Conservation (phyloP, 495 filamentous ascomycete genomes). For the Penicillium canariense region DNA sequence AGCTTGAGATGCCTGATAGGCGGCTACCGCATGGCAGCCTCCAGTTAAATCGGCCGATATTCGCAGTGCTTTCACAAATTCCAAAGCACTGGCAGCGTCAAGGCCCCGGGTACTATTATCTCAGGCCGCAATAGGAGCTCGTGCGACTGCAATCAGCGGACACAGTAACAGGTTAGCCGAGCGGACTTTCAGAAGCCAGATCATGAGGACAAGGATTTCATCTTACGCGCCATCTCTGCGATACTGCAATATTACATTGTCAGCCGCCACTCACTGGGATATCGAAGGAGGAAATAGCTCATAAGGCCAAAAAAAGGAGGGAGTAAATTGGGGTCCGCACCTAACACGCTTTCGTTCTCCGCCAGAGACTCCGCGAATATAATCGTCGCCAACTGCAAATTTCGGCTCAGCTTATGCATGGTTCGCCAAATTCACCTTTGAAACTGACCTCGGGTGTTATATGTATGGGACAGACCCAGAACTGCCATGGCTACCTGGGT, state of each 20-base stretch:
- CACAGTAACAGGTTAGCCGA: neutral
- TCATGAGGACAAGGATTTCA: neutral
- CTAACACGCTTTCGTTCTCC: neutral
- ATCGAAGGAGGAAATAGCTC: neutral
- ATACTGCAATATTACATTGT: neutral
- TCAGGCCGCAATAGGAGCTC: conserved; percentile 42
- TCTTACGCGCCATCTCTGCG: neutral
- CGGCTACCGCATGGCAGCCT: conserved; percentile 71
- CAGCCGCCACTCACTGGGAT: neutral
- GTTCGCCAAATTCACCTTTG: neutral
- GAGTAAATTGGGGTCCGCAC: neutral
- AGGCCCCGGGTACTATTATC: conserved; percentile 83
- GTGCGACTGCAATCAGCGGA: neutral
- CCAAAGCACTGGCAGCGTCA: conserved; percentile 76
- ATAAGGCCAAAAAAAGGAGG: neutral
- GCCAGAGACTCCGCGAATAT: neutral
- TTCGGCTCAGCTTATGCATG: neutral
- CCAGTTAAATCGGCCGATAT: conserved; percentile 69
- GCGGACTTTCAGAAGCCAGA: neutral
- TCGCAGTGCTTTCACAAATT: conserved; percentile 63
- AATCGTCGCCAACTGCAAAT: neutral
- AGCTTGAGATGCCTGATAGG: conserved; percentile 79
- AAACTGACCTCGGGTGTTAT: neutral
- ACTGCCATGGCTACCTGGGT: neutral
- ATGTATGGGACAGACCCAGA: neutral